Percentiles rank a stretch among this genome's conserved stretches.
phyloP scores from a whole-genome alignment of 169 alveolate genomes.

The Condylostoma magnum region DNA sequence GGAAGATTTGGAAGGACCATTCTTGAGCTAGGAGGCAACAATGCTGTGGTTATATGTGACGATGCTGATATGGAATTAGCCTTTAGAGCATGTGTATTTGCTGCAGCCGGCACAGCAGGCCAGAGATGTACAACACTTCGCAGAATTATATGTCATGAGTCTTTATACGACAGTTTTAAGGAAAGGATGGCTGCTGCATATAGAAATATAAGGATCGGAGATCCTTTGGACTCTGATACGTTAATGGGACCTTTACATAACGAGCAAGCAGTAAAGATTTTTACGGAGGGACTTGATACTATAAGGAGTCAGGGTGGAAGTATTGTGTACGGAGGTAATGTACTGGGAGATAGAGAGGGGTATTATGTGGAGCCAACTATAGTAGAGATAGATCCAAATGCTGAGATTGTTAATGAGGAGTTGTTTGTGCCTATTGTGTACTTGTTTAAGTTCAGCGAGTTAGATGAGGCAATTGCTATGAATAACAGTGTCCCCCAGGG shows the following conservation, averaged over 20 bases:
- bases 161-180: conserved; percentile 37
- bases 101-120: conserved; percentile 72
- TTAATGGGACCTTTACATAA: conserved; percentile 81
- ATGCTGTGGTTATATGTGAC: conserved; percentile 43
- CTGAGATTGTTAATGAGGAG: conserved; percentile 62
- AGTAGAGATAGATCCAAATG: conserved; percentile 53
- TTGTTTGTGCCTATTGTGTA: conserved; percentile 69
- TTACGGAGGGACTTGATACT: conserved; percentile 47
- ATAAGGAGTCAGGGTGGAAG: conserved; percentile 74
- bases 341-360: conserved; percentile 56
- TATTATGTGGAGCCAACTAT: conserved; percentile 74
- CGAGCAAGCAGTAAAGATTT: conserved; percentile 48
- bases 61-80: conserved; percentile 64
- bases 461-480: conserved; percentile 71
- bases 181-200: conserved; percentile 47
- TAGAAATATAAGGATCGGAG: conserved; percentile 49
- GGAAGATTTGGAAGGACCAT: conserved; percentile 53
- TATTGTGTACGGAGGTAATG: conserved; percentile 66
- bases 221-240: conserved; percentile 56
- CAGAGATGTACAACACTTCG: conserved; percentile 60
- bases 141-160: conserved; percentile 43
- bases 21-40: conserved; percentile 64
- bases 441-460: conserved; percentile 53
- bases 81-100: conserved; percentile 52
- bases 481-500: conserved; percentile 83